These are phyloP conservation scores for Fusarium sp. DNA, from an alignment of 2,329 filamentous ascomycete species.

Conservation along the genomic window DNA sequence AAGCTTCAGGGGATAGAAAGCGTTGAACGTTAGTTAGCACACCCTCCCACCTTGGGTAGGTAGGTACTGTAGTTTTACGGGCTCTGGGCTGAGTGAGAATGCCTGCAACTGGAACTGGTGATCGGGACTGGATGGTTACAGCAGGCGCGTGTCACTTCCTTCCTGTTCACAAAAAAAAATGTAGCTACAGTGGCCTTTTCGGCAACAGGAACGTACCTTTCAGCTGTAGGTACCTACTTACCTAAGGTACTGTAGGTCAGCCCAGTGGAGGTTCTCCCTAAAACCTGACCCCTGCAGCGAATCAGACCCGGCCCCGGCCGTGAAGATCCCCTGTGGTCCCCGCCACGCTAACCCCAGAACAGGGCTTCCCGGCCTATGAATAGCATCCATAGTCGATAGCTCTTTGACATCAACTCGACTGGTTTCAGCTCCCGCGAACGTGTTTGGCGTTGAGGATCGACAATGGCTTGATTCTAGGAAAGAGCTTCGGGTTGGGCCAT, in stretches of 20 bases:
- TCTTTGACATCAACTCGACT: slow-evolving; percentile 4
- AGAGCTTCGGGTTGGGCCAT: background rate
- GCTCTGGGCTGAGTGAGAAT: slow-evolving; percentile 30
- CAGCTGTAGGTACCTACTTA: background rate
- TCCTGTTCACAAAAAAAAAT: slow-evolving; percentile 44
- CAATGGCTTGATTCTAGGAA: background rate
- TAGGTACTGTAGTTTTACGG: slow-evolving; percentile 25
- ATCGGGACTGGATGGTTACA: slow-evolving; percentile 30
- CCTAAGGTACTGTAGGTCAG: no score
- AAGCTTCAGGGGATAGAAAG: slow-evolving; percentile 41
- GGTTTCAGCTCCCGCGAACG: slow-evolving; percentile 28
- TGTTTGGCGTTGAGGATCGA: slow-evolving; percentile 5
- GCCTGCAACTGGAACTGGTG: slow-evolving; percentile 25
- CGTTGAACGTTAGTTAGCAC: slow-evolving; percentile 19
- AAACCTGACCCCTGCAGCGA: slow-evolving; percentile 26
- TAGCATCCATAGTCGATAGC: slow-evolving; percentile 23
- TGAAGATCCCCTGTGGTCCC: slow-evolving; percentile 35
- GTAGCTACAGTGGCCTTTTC: slow-evolving; percentile 54
- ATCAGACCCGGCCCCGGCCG: slow-evolving; percentile 33
- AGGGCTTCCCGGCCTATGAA: slow-evolving; percentile 32
- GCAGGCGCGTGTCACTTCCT: slow-evolving; percentile 23
- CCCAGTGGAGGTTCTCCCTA: slow-evolving; percentile 28
- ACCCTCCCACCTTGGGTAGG: slow-evolving; percentile 1
- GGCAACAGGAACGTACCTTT: slow-evolving; percentile 7
- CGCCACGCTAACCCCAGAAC: slow-evolving; percentile 26